Evolutionary conservation across 1,284 basidiomycete species (phyloP), one percentile per base, ranked within the genome.

Genomic region (Papiliotrema laurentii): DNA sequence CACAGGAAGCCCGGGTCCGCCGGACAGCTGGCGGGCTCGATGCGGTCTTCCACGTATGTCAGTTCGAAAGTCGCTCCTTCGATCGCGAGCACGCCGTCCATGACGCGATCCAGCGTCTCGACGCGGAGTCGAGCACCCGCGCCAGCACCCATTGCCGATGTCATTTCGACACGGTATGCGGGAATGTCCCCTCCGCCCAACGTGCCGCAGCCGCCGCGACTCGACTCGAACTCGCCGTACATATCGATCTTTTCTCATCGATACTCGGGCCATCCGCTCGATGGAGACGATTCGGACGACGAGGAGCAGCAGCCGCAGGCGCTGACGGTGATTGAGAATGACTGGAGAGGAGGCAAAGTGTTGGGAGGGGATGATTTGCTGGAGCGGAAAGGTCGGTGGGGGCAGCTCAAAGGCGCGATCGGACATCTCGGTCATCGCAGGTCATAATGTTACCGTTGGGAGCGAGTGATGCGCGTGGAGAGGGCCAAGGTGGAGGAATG

Each of bases 271-370:
- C 44, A 42, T 14, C 59, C 62, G 22, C 53, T 59, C 31, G 59
- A 64, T 36, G 61, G 60, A 2, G 59, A 55, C 28, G 66, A 66
- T 24, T 62, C 59, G 33, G 64, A 66, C 39, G 66, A 69, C 45
- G 53, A 56, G 11, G 61, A 63, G 28, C 47, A 49, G 18, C 56
- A 56, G 26, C 49, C 36, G 10, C 34, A 39, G 30, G 33, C 50
- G 27, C 60, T 58, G 33, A 66, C 63, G 4, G 54, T 64, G 22
- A 58, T 67, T 35, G 59, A 66, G 44, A 66, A 67, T 50, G 61
- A 69, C 43, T 69, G 64, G 64, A 45, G 59, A 46, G 56, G 63
- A 5, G 54, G 55, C 13, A 45, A 55, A 41, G 51, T 60, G 3
- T 53, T 61, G 14, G 40, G 48, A 24, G 52, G 51, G 2, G 38